Base-by-base conservation (phyloP, 2,329 filamentous ascomycete genomes). In the Ophiosphaerella herpotricha region DNA sequence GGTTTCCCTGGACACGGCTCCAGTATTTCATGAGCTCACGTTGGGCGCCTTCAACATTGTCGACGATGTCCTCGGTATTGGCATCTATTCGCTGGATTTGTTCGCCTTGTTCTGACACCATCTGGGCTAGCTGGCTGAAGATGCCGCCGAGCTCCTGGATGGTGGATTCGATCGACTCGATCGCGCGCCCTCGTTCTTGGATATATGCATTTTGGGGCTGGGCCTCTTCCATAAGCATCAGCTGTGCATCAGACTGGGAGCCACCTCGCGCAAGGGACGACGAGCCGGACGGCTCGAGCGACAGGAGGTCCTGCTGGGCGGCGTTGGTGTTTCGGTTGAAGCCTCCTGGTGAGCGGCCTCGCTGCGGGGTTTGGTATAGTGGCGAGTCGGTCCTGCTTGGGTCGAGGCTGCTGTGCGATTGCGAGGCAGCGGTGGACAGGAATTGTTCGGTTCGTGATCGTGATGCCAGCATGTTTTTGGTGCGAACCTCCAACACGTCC, bases 51-150 rank as follows among this genome's bases (percentile, higher is more conserved):
- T 96, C 85, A n/a, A 99, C 93, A 64, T 99, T 99, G 68, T 97
- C 93, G 46, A 99, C 93, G 5, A 99, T 91, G 64, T 97, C 92
- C 68, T 99, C 94, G 1, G 93, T 97, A 74, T 97, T 97, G 58
- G 93, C 93, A 66, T 97, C 93, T 68, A 97, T 97, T 42, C 93
- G 83, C 75, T 97, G 91, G 59, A 99, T 96, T 88, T 96, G 96
- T 75, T 97, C 94, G 54, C 90, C 91, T 76, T 99, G 94, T 73
- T 99, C 93, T 47, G 89, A 91, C 26, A 99, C 94, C 94, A 99
- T 97, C 60, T 90, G 87, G 32, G 94, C 93, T 42, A 99, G 78
- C 74, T 99, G 93, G 7, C 91, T 90, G 71, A 97, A 97, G 55
- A 97, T 97, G 12, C 88, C 81, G 24, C 94, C 94, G 1, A 99